Percentiles rank a stretch among this genome's conserved stretches.
These are phyloP conservation scores for Wickerhamomyces bisporus DNA, from an alignment of 805 yeast genomes.

Conservation along the genomic window DNA sequence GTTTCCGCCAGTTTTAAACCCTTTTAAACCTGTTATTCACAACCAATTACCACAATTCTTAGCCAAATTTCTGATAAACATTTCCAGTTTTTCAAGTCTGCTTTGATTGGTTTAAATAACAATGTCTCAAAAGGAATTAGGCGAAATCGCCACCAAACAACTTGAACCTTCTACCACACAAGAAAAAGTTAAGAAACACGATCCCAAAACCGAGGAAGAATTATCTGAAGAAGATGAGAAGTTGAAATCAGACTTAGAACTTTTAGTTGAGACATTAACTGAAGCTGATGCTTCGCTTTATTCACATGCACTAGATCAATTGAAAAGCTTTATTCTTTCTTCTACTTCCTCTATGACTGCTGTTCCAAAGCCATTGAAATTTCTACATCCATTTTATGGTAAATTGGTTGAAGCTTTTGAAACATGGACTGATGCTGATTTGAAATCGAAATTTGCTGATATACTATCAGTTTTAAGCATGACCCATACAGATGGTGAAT, in stretches of 20 bases:
- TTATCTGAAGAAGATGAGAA: slow-evolving; percentile 90
- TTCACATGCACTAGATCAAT: slow-evolving; percentile 54
- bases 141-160: slow-evolving; percentile 24
- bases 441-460: slow-evolving; percentile 69
- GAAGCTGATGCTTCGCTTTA: slow-evolving; percentile 48
- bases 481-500: slow-evolving; percentile 83
- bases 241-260: slow-evolving; percentile 79
- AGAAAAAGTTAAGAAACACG: slow-evolving; percentile 9
- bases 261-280: slow-evolving; percentile 72
- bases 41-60: too few species aligned
- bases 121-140: slow-evolving; percentile 15
- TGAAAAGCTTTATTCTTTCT: slow-evolving; percentile 77
- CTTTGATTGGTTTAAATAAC: neutral
- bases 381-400: slow-evolving; percentile 82
- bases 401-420: slow-evolving; percentile 60
- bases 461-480: slow-evolving; percentile 88
- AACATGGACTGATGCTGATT: slow-evolving; percentile 50
- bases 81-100: neutral
- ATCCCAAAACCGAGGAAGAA: slow-evolving; percentile 58
- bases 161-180: neutral
- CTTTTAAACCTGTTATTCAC: too few species aligned
- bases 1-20: too few species aligned
- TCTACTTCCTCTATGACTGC: slow-evolving; percentile 99
- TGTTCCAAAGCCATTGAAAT: slow-evolving; percentile 96
- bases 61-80: too few species aligned